Evolutionary conservation across 345 rosid species (phyloP).

Genomic region (Eucalyptus sideroxylon): DNA sequence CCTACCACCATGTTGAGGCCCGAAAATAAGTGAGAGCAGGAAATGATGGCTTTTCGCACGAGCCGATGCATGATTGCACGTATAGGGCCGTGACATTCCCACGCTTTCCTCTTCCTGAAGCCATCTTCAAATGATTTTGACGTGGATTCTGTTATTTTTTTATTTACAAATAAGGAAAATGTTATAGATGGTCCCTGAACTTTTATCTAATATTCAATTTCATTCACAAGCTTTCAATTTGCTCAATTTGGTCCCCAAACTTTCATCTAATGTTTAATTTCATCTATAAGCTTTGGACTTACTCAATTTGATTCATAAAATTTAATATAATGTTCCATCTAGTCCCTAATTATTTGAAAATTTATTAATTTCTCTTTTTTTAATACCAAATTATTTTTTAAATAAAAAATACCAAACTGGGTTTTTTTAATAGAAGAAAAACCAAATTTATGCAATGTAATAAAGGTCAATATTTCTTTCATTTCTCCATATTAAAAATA

Average conservation of each 20-base stretch:
- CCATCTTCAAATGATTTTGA: not conserved
- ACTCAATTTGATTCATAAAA: accelerated
- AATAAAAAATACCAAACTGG: no score
- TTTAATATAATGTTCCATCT: accelerated
- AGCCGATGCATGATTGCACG: not conserved
- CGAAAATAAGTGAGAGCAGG: not conserved
- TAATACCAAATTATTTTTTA: accelerated
- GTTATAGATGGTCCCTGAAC: accelerated
- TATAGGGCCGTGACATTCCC: not conserved
- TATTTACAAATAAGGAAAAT: not conserved
- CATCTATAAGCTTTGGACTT: accelerated
- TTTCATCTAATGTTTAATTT: no score
- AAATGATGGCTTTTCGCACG: not conserved
- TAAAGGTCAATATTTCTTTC: no score
- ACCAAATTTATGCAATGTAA: no score
- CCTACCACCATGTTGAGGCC: constrained; percentile 3
- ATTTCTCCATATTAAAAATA: no score
- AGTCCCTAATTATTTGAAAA: no score
- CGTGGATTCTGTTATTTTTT: not conserved
- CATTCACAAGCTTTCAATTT: accelerated
- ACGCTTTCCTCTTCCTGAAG: not conserved
- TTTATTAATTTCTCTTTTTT: no score
- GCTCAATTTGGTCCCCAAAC: accelerated
- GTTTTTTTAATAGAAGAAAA: accelerated
- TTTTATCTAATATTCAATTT: accelerated